phyloP scores from a whole-genome alignment of 768 basidiomycete genomes.

The Pisolithus albus region DNA sequence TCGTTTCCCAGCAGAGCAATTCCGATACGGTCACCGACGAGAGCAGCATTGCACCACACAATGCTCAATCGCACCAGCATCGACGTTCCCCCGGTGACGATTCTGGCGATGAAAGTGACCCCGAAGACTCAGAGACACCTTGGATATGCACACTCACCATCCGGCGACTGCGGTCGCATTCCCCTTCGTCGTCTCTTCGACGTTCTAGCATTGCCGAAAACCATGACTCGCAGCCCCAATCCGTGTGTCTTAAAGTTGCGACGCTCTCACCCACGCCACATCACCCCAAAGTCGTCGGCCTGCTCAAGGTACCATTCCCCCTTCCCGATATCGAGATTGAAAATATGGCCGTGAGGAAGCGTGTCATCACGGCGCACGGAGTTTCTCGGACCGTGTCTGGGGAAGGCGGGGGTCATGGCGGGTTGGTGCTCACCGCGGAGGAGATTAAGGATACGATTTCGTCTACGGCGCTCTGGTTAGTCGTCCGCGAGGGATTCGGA shows the following conservation, averaged over 20 bases:
- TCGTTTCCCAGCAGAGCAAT: conserved; percentile 35
- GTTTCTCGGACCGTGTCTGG: background rate
- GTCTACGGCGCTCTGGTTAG: conserved; percentile 83
- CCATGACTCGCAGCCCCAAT: background rate
- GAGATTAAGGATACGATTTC: conserved; percentile 92
- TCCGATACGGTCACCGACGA: conserved; percentile 25
- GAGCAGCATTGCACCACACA: conserved; percentile 11
- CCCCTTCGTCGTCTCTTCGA: background rate
- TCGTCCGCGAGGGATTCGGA: conserved; percentile 88
- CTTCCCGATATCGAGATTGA: conserved; percentile 78
- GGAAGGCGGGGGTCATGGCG: background rate
- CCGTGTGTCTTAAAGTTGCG: conserved; percentile 57
- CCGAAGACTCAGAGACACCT: conserved; percentile 94
- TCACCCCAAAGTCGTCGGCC: conserved; percentile 89
- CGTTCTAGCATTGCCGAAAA: background rate
- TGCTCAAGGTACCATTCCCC: conserved; percentile 87
- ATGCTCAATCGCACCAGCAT: background rate
- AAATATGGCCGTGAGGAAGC: conserved; percentile 43
- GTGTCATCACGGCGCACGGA: conserved; percentile 32
- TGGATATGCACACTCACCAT: conserved; percentile 86
- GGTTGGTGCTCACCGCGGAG: conserved; percentile 69
- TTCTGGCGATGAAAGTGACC: conserved; percentile 79
- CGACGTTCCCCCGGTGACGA: conserved; percentile 25
- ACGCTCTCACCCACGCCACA: conserved; percentile 90
- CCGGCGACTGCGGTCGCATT: conserved; percentile 33